phyloP scores from a whole-genome alignment of 331 rosid species.

The Quercus tomentella region DNA sequence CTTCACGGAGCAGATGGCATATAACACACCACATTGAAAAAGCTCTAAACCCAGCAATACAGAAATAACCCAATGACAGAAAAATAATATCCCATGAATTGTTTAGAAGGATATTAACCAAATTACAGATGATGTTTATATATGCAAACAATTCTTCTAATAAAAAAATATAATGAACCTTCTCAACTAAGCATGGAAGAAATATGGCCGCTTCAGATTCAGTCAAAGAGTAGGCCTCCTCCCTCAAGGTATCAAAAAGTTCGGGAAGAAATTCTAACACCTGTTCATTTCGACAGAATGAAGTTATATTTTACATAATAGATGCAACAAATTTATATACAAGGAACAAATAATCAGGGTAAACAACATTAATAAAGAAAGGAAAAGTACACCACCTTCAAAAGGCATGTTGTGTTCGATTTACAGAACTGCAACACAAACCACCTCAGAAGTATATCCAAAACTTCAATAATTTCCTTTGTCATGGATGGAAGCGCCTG shows the following conservation, averaged over 20 bases:
- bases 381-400: conserved; percentile 54
- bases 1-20: background rate
- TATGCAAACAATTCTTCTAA: background rate
- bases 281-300: conserved; percentile 34
- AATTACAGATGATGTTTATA: background rate
- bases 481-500: conserved; percentile 85
- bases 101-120: background rate
- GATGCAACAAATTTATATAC: background rate
- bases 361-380: background rate
- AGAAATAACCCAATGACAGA: too few relatives aligned
- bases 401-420: conserved; percentile 91
- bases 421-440: conserved; percentile 94
- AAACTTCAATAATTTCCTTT: conserved; percentile 82
- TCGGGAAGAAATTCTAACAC: conserved; percentile 95
- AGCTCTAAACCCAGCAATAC: background rate
- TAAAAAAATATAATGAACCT: conserved; percentile 46
- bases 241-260: conserved; percentile 76
- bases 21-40: background rate
- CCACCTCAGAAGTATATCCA: conserved; percentile 94
- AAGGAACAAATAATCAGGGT: background rate
- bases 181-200: conserved; percentile 88
- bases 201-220: conserved; percentile 92
- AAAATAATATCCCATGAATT: background rate
- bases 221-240: conserved; percentile 71
- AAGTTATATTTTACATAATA: background rate